Percentiles rank a stretch among this genome's conserved stretches.
Conservation (phyloP, 2,329 filamentous ascomycete genomes). For the Botryotinia calthae region DNA sequence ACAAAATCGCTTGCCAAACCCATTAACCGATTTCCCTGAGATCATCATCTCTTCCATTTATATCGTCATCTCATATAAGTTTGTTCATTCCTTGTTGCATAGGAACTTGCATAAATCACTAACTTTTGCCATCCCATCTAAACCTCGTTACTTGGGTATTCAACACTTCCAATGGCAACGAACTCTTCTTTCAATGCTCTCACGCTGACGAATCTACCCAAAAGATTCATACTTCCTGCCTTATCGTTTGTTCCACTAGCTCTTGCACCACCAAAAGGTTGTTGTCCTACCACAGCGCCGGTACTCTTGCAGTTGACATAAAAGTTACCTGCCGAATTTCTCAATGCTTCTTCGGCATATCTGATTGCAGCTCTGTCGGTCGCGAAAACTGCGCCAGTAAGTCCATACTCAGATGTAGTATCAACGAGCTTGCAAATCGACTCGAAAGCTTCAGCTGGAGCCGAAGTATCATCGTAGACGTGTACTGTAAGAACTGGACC, state of each 20-base stretch:
- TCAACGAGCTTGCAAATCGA: constrained; percentile 64
- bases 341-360: constrained; percentile 66
- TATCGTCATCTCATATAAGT: not conserved
- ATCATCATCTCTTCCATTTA: not conserved
- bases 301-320: constrained; percentile 84
- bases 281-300: constrained; percentile 69
- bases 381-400: constrained; percentile 75
- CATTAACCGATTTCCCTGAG: not conserved
- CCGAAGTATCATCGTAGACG: constrained; percentile 69
- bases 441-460: constrained; percentile 54
- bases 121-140: constrained; percentile 13
- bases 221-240: constrained; percentile 62
- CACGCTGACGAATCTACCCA: constrained; percentile 64
- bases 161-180: constrained; percentile 57
- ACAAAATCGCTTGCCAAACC: not conserved
- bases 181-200: constrained; percentile 76
- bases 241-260: constrained; percentile 72
- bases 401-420: constrained; percentile 69
- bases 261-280: constrained; percentile 67
- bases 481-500: constrained; percentile 72
- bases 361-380: constrained; percentile 63
- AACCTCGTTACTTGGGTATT: constrained; percentile 68
- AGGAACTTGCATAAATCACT: not conserved
- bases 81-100: not conserved
- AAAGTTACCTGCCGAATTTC: constrained; percentile 76